Base-by-base conservation (phyloP, 768 basidiomycete genomes). In the Leucosporidium yakuticum region DNA sequence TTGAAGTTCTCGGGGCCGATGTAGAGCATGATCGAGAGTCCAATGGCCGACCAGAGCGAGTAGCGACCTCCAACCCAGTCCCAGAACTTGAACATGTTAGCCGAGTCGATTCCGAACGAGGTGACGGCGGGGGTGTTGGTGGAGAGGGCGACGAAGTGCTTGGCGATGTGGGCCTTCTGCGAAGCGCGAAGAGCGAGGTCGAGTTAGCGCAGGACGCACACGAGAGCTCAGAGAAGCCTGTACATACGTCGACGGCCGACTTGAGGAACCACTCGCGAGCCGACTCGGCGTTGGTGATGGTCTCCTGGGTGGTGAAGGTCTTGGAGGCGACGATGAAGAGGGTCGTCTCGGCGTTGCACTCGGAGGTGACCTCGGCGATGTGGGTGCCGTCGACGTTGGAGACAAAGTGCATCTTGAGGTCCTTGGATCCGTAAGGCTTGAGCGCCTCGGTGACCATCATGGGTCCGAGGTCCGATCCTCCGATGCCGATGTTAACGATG, bases 11-110 rank as follows among this genome's bases (percentile, higher is more conserved):
- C 89, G 77, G 86, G 96, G 4, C 96, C 96, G 75, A 98, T 89
- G 56, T 87, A 88, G 60, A 98, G 82, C 49, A 90, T 89, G 80
- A 99, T 98, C 55, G 90, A 90, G 67, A 98, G 83, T 67, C 96
- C 96, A 74, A 99, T 97, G 36, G 96, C 95, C 69, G 91, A 93
- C 95, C 96, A 98, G 72, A 99, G 83, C 75, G 89, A 92, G 85
- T 99, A 99, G 70, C 95, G 86, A 32, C 96, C 96, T 70, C 96
- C 96, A 71, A 99, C 96, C 96, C 96, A 99, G 80, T 98, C 96
- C 95, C 95, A 99, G 86, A 99, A 98, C 78, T 89, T 87, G 86
- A 99, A 99, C 94, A 99, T 99, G 82, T 97, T 97, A 74, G 84
- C 84, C 68, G 86, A 79, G 56, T 88, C 83, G 76, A 99, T 99